Base-by-base conservation (phyloP, 768 basidiomycete species). In the Hysterangium stoloniferum region DNA sequence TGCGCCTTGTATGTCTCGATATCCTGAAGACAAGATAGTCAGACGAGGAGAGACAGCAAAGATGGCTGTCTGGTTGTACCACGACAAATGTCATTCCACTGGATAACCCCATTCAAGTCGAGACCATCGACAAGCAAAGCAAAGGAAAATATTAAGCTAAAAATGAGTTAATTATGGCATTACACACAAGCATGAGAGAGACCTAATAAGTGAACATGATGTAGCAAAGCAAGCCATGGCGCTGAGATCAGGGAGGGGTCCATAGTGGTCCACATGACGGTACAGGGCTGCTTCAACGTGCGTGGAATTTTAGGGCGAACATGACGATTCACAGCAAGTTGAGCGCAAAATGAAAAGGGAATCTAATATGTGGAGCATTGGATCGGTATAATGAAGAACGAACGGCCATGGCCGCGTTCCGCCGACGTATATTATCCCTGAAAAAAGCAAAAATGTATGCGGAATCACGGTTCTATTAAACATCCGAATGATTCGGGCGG, bases 1-100 rank as follows among this genome's bases (percentile, higher is more conserved):
- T 6, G 85, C 71, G 17, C 32, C 44, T 45, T 46, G 15, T 43
- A 57, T 34, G 32, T 57, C 61, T 69, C 38, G 6, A 36, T 13
- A 29, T 42, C 12, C 46, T 12, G 22, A 32, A 2, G 47, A 33
- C 28, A 52, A 29, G 20, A 34, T 25, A 54, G 41, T 31, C 17
- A 27, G 32, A 27, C 64, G 56, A 24, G 11, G 45, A 22, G n/a
- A n/a, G n/a, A 15, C 4, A 52, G n/a, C n/a, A 6, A 38, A 2
- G 19, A 15, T 12, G 17, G 17, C 28, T 8, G 13, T 50, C n/a
- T n/a, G n/a, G n/a, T n/a, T 62, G 42, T 43, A 86, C 86, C 69
- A 36, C 73, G 68, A 68, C 85, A 87, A 6, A 79, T 55, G n/a
- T 78, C 76, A 63, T 84, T 88, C 83, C 84, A 87, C 40, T 74